phyloP scores from a whole-genome alignment of 192 early-diverging fungal species.

The Coemansia interrupta region DNA sequence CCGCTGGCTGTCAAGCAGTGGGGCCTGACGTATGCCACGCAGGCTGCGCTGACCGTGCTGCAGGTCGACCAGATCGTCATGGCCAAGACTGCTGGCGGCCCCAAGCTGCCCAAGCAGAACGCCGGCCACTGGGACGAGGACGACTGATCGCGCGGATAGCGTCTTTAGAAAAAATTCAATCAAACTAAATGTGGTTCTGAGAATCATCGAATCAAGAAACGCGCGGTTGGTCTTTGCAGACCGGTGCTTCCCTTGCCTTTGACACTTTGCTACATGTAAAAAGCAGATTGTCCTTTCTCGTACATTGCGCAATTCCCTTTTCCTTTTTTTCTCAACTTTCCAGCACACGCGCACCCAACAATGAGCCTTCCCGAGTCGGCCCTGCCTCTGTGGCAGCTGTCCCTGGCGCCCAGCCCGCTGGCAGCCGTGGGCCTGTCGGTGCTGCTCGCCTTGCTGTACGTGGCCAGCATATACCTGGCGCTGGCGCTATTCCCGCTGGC shows the following conservation, averaged over 20 bases:
- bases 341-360: too few relatives aligned
- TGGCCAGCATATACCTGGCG: constrained; percentile 27
- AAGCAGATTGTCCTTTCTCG: background rate
- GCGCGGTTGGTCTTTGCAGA: too few relatives aligned
- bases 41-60: constrained; percentile 88
- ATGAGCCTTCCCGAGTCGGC: too few relatives aligned
- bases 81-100: constrained; percentile 95
- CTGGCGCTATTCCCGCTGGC: constrained; percentile 13
- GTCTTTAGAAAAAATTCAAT: too few relatives aligned
- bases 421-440: constrained; percentile 19
- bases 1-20: constrained; percentile 77
- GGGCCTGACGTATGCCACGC: constrained; percentile 86
- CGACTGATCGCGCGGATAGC: constrained; percentile 16
- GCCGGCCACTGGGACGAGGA: constrained; percentile 78
- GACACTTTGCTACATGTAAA: too few relatives aligned
- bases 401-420: constrained; percentile 3
- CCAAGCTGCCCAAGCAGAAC: constrained; percentile 79
- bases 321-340: background rate
- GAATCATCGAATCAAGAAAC: too few relatives aligned
- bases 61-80: constrained; percentile 99
- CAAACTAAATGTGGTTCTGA: too few relatives aligned
- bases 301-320: background rate
- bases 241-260: too few relatives aligned
- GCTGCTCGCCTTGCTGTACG: constrained; percentile 20
- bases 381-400: background rate